phyloP scores from a whole-genome alignment of 2,329 filamentous ascomycete genomes.

The Fusarium caatingaense region DNA sequence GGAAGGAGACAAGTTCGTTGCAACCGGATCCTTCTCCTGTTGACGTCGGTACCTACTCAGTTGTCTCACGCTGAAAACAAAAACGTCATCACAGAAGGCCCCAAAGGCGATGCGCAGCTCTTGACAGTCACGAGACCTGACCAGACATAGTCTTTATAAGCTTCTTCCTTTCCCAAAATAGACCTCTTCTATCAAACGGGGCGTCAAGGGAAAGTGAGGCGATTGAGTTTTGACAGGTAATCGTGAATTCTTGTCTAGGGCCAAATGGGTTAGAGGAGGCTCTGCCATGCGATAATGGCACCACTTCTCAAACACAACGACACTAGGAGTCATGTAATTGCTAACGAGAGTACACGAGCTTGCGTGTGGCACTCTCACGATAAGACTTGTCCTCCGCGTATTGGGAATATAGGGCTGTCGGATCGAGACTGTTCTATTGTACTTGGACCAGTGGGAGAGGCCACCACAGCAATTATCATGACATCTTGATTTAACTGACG shows the following conservation, averaged over 20 bases:
- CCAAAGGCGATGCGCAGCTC: neutral
- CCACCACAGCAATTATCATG: conserved; percentile 8
- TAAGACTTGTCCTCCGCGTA: neutral
- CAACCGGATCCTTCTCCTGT: neutral
- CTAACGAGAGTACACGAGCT: neutral
- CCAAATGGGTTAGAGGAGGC: conserved; percentile 36
- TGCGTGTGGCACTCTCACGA: conserved; percentile 3
- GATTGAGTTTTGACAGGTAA: conserved; percentile 12
- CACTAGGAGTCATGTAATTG: neutral
- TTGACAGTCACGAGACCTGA: neutral
- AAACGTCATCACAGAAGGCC: neutral
- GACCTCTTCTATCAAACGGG: conserved; percentile 7
- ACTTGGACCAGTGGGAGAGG: neutral
- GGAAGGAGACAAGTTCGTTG: neutral
- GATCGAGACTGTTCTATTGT: conserved; percentile 6
- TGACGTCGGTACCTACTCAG: neutral
- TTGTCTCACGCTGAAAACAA: neutral
- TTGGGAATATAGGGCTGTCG: conserved; percentile 8
- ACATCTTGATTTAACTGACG: neutral
- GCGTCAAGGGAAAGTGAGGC: conserved; percentile 31
- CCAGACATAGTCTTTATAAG: neutral
- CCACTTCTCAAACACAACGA: conserved; percentile 14
- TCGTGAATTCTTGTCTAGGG: conserved; percentile 23
- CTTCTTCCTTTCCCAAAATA: neutral
- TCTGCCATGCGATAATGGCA: conserved; percentile 26